Percentiles rank a stretch among this genome's conserved stretches.
Conservation (phyloP, 1,284 basidiomycete genomes). For the Moesziomyces sp. region DNA sequence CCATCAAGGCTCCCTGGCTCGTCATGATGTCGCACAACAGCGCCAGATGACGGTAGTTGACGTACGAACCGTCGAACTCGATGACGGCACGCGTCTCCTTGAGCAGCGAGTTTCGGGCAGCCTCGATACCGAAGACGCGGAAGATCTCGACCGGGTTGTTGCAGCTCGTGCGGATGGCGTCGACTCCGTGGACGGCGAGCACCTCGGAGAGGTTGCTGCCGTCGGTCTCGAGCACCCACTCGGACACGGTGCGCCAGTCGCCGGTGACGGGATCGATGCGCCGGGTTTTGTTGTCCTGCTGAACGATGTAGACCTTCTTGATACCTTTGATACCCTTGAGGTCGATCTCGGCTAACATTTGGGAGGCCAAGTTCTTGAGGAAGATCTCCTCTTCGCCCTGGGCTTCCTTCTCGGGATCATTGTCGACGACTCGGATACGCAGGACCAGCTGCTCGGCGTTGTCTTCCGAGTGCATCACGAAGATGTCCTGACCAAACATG, state of each 20-base stretch:
- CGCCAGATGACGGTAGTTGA: slow-evolving; percentile 97
- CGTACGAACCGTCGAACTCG: slow-evolving; percentile 98
- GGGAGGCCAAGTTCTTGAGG: slow-evolving; percentile 93
- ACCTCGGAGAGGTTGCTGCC: slow-evolving; percentile 74
- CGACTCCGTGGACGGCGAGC: slow-evolving; percentile 93
- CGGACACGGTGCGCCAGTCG: slow-evolving; percentile 69
- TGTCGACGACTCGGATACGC: slow-evolving; percentile 88
- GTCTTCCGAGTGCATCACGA: slow-evolving; percentile 99
- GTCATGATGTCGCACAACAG: slow-evolving; percentile 98
- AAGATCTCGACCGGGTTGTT: slow-evolving; percentile 98
- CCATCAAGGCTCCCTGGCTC: slow-evolving; percentile 93
- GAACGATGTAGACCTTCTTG: slow-evolving; percentile 89
- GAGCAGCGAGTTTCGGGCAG: slow-evolving; percentile 90
- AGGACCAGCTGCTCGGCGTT: slow-evolving; percentile 97
- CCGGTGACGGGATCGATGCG: slow-evolving; percentile 69
- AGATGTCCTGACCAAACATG: slow-evolving; percentile 94
- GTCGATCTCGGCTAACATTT: slow-evolving; percentile 95
- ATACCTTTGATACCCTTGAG: slow-evolving; percentile 89
- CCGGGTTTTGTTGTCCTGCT: slow-evolving; percentile 77
- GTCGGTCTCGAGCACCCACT: slow-evolving; percentile 98
- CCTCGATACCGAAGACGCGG: slow-evolving; percentile 97
- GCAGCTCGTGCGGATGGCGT: slow-evolving; percentile 89
- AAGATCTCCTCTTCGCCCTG: slow-evolving; percentile 96
- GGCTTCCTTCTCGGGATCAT: slow-evolving; percentile 89
- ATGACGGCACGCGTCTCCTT: slow-evolving; percentile 86